Conservation (phyloP, 2,329 filamentous ascomycete genomes). For the Periconia sp. region DNA sequence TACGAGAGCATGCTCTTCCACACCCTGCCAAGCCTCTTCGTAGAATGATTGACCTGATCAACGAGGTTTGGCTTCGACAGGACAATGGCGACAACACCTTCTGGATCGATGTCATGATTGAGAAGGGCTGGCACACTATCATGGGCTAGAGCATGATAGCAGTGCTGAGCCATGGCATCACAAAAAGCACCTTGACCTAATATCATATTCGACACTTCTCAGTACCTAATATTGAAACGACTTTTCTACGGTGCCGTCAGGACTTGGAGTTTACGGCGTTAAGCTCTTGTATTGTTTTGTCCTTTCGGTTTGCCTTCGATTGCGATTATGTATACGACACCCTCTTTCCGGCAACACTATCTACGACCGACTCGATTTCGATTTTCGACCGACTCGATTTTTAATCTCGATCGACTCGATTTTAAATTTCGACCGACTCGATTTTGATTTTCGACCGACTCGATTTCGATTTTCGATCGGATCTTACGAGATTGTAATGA, state of each 20-base stretch:
- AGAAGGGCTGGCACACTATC: constrained; percentile 63
- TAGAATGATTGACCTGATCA: constrained; percentile 57
- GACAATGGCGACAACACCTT: constrained; percentile 58
- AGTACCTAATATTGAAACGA: no score
- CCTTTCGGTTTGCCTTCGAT: no score
- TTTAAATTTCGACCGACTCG: not conserved
- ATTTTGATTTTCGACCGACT: not conserved
- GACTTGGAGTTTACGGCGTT: no score
- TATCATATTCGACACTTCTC: no score
- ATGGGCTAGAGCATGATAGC: constrained; percentile 51
- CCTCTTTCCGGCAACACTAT: not conserved
- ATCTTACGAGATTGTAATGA: constrained; percentile 30
- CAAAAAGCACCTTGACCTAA: constrained; percentile 4
- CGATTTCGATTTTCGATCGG: constrained; percentile 3
- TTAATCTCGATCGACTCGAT: not conserved
- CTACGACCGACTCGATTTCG: not conserved
- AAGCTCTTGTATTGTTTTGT: no score
- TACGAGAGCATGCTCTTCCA: constrained; percentile 53
- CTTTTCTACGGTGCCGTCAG: no score
- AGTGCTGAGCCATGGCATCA: not conserved
- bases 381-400: not conserved
- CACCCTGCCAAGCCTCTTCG: constrained; percentile 60
- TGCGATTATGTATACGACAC: constrained; percentile 3
- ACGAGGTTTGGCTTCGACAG: constrained; percentile 60
- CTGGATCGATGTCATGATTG: constrained; percentile 64